Evolutionary conservation across 805 yeast genomes (phyloP), one percentile per base, ranked within the genome.

Genomic region (Pichia manshurica): DNA sequence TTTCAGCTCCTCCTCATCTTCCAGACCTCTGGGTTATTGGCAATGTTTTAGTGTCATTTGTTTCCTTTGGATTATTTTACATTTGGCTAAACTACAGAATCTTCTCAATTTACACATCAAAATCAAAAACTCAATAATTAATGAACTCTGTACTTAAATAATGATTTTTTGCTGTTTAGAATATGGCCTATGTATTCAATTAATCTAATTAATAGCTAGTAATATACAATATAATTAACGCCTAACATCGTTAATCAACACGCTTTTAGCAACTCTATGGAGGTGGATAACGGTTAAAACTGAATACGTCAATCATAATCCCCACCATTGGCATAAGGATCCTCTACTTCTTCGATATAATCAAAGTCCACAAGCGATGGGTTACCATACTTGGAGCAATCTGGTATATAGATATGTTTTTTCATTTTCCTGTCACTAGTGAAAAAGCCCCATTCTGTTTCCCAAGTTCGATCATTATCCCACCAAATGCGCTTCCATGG

Each of bases 21-120:
- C 96, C 97, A 1, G 97, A 93, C 63, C 55, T 93, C 5, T 87
- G 93, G 90, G 87, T 87, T 0, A 72, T 91, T 21, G 75, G 79
- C 3, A 93, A 93, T 59, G 79, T 84, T 37, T 58, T 82, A 0
- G 58, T 89, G 3, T 84, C 93, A 0, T 89, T 87, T 60, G 84
- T 77, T 0, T 86, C 89, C 50, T 91, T 90, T 57, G 61, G 67
- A 0, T 58, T 84, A 40, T 87, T 87, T 57, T 90, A 89, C 81
- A 52, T 88, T n/a, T 93, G 96, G 96, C 74, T 77, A 33, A 72
- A 83, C 56, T 81, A 74, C 65, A 82, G 75, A 51, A 62, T 80
- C 32, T 70, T 60, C 47, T 10, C 47, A 9, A 59, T 49, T 10
- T 33, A 28, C 25, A 22, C 22, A 3, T 15, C 43, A 25, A 65